These are phyloP conservation scores for Penicillium egyptiacum DNA, from an alignment of 495 filamentous ascomycete genomes.

Conservation along the genomic window DNA sequence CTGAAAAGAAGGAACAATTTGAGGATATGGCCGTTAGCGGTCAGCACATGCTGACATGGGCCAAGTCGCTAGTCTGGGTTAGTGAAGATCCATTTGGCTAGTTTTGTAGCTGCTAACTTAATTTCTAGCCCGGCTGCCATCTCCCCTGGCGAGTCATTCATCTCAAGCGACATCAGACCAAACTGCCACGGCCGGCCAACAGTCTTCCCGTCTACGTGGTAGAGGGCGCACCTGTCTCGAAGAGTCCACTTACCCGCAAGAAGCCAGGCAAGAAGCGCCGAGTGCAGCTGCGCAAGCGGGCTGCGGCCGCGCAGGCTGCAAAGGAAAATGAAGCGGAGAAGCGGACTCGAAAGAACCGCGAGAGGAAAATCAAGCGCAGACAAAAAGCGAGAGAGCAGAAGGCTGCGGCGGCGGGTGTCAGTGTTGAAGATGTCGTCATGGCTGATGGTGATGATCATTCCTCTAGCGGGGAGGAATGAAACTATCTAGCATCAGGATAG, in stretches of 20 bases:
- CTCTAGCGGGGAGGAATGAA: slow-evolving; percentile 17
- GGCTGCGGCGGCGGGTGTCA: slow-evolving; percentile 31
- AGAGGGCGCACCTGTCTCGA: slow-evolving; percentile 25
- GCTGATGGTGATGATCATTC: slow-evolving; percentile 23
- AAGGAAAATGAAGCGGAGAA: slow-evolving; percentile 48
- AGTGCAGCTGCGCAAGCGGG: slow-evolving; percentile 42
- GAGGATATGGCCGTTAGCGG: slow-evolving; percentile 46
- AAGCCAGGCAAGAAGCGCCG: slow-evolving; percentile 52
- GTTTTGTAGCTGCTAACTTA: background rate
- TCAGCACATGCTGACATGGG: slow-evolving; percentile 37
- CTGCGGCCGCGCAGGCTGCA: slow-evolving; percentile 27
- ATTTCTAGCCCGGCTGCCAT: slow-evolving; percentile 41
- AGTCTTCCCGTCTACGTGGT: slow-evolving; percentile 31
- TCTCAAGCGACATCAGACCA: slow-evolving; percentile 41
- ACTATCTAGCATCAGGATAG: background rate
- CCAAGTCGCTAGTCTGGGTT: slow-evolving; percentile 40
- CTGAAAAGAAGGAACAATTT: slow-evolving; percentile 34
- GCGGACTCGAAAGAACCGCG: slow-evolving; percentile 47
- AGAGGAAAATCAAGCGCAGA: slow-evolving; percentile 46
- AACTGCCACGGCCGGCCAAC: slow-evolving; percentile 30
- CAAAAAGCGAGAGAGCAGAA: slow-evolving; percentile 48
- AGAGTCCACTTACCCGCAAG: slow-evolving; percentile 37
- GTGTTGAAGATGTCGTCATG: slow-evolving; percentile 13
- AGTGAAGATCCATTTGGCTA: slow-evolving; percentile 15
- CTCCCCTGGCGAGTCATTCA: slow-evolving; percentile 46